Evolutionary conservation across 805 yeast genomes (phyloP).

Genomic region (Kuraishia ogatae): DNA sequence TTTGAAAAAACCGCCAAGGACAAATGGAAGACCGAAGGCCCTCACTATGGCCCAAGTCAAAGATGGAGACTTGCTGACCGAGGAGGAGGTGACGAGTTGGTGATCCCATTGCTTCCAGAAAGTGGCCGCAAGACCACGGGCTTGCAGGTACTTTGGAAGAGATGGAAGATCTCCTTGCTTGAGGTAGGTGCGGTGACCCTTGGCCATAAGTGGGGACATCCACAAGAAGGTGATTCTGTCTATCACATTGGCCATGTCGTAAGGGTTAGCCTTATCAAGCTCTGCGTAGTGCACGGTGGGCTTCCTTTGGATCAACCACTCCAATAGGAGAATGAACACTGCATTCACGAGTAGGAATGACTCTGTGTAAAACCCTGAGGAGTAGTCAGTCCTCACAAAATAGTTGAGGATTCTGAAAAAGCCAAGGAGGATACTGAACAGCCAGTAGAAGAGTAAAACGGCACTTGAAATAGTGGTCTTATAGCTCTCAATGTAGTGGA

Average conservation of each 20-base stretch:
- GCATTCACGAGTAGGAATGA: slow-evolving; percentile 29
- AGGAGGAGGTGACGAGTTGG: slow-evolving; percentile 29
- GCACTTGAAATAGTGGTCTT: slow-evolving; percentile 61
- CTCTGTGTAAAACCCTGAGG: slow-evolving; percentile 17
- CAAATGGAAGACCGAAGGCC: slow-evolving; percentile 69
- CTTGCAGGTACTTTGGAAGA: slow-evolving; percentile 58
- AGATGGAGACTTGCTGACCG: slow-evolving; percentile 17
- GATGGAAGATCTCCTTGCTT: slow-evolving; percentile 61
- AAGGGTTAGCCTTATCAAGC: slow-evolving; percentile 31
- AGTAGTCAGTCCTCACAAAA: slow-evolving; percentile 24
- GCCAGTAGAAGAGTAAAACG: slow-evolving; percentile 68
- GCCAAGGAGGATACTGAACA: slow-evolving; percentile 41
- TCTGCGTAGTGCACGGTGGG: slow-evolving; percentile 22
- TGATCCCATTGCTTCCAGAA: slow-evolving; percentile 55
- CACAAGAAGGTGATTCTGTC: slow-evolving; percentile 46
- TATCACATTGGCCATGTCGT: slow-evolving; percentile 39
- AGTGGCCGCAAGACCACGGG: slow-evolving; percentile 38
- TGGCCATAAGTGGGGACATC: slow-evolving; percentile 51
- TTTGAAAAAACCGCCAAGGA: slow-evolving; percentile 67
- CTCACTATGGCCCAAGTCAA: slow-evolving; percentile 39
- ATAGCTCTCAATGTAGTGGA: slow-evolving; percentile 68
- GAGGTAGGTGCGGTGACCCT: slow-evolving; percentile 38
- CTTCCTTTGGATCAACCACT: slow-evolving; percentile 25
- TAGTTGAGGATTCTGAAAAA: slow-evolving; percentile 33
- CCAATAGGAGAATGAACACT: slow-evolving; percentile 33